Percentiles rank a stretch among this genome's conserved stretches.
Conservation (phyloP, 2,329 filamentous ascomycete species). For the Verticillium isaacii region DNA sequence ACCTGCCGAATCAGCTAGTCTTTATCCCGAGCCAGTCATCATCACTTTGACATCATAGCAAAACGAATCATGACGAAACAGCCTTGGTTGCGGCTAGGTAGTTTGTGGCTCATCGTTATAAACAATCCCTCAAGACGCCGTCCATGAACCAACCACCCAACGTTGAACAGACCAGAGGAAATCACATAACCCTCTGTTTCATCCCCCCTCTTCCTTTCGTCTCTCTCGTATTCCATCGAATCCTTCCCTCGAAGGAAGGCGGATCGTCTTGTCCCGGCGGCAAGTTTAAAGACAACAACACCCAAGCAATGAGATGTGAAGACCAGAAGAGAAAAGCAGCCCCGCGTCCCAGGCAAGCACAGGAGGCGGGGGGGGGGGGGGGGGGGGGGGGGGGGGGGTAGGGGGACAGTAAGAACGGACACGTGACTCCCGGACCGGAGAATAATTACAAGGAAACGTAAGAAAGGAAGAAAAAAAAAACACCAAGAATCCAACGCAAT, state of each 20-base stretch:
- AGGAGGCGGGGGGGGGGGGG: background rate
- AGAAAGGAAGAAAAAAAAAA: conserved; percentile 14
- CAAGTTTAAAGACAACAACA: background rate
- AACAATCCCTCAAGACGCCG: background rate
- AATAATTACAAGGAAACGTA: conserved; percentile 11
- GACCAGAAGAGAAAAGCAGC: background rate
- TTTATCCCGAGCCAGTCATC: background rate
- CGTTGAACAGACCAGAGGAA: background rate
- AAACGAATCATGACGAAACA: background rate
- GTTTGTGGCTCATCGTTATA: background rate
- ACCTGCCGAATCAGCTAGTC: too few species aligned
- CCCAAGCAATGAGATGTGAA: background rate
- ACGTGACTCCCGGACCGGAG: background rate
- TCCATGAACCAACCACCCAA: background rate
- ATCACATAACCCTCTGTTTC: background rate
- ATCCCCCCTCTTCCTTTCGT: background rate
- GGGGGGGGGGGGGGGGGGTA: background rate
- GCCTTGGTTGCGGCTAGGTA: background rate
- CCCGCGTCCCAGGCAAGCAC: background rate
- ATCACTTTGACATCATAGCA: background rate
- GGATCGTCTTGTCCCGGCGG: background rate
- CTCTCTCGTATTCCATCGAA: background rate
- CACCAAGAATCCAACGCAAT: conserved; percentile 1
- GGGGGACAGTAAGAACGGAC: background rate
- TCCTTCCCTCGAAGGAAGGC: background rate